Evolutionary conservation across 192 early-diverging fungal species (phyloP).

Genomic region (Bifiguratus adelaidae): DNA sequence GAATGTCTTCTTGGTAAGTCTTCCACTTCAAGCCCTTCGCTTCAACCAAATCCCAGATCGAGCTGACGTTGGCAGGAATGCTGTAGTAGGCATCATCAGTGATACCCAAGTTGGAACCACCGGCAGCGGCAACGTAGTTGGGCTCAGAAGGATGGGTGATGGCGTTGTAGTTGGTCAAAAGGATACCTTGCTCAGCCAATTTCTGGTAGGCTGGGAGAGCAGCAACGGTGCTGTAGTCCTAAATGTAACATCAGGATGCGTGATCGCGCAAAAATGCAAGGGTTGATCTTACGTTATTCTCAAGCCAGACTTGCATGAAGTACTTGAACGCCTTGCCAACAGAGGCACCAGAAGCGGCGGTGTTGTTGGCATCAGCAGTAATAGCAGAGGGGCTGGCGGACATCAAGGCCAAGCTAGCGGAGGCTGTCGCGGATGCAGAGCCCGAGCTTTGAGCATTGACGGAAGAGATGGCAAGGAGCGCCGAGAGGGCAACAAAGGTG

Average conservation of each 20-base stretch:
- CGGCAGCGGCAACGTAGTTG: conserved; percentile 58
- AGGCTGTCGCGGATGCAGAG: too few species aligned
- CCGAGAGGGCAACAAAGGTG: conserved; percentile 4
- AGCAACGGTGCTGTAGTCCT: conserved; percentile 5
- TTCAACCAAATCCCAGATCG: conserved; percentile 17
- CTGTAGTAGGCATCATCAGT: conserved; percentile 26
- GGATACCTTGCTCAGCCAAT: conserved; percentile 3
- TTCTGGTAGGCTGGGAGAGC: not conserved
- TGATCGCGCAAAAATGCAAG: not conserved
- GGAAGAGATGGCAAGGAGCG: conserved; percentile 3
- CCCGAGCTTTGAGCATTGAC: conserved; percentile 2
- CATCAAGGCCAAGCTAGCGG: too few species aligned
- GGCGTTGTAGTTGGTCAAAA: conserved; percentile 8
- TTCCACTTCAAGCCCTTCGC: conserved; percentile 16
- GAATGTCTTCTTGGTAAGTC: conserved; percentile 15
- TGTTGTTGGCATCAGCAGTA: not conserved
- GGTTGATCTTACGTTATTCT: conserved; percentile 4
- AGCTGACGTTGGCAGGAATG: conserved; percentile 21
- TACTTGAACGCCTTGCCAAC: conserved; percentile 13
- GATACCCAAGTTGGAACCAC: conserved; percentile 31
- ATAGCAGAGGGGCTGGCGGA: not conserved
- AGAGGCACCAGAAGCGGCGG: not conserved
- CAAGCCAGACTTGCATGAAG: conserved; percentile 14
- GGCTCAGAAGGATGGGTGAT: conserved; percentile 55
- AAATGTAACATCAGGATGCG: too few species aligned